Evolutionary conservation across 495 filamentous ascomycete genomes (phyloP), one percentile per base, ranked within the genome.

Genomic region (Geopyxis carbonaria): DNA sequence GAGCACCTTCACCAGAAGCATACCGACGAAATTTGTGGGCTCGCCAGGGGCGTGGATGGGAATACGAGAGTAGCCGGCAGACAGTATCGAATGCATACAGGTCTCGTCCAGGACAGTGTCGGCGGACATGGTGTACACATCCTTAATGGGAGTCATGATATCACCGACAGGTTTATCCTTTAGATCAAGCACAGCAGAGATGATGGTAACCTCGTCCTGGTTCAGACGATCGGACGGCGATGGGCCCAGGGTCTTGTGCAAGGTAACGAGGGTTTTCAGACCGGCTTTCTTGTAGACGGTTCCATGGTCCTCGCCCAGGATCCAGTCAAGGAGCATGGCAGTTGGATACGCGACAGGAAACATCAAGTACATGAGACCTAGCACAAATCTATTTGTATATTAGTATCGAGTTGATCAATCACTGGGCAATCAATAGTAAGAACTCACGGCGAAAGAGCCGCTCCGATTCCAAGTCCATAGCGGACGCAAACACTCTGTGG

Each of bases 81-180:
- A 81, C 8, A 95, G 68, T 42, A 97, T 94, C 37, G 67, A 66
- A 53, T 94, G 80, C 78, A 95, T 94, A 22, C 82, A 93, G 44
- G 69, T 61, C 54, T 94, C 87, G 51, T 95, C 83, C 35, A 97
- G 61, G 2, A 94, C 69, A 2, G 82, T 83, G 52, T 97, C 86
- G 31, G 83, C 76, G 25, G 82, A 80, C 78, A 97, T 84, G 43
- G 77, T 83, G 51, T 93, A 97, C 23, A 93, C 85, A 59, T 95
- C 85, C 6, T 82, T 73, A 78, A 97, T 95, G 0, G 91, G 89
- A 1, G 89, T 97, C 91, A 95, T 95, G 50, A 97, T 93, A 46
- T 66, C 75, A 16, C 81, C 85, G 23, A 97, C 83, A 0, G 89
- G 66, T 59, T 97, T 97, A 47, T 89, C 87, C 57, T 95, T 97